Base-by-base conservation (phyloP, 148 eudicot genomes). In the Vaccinium macrocarpon region DNA sequence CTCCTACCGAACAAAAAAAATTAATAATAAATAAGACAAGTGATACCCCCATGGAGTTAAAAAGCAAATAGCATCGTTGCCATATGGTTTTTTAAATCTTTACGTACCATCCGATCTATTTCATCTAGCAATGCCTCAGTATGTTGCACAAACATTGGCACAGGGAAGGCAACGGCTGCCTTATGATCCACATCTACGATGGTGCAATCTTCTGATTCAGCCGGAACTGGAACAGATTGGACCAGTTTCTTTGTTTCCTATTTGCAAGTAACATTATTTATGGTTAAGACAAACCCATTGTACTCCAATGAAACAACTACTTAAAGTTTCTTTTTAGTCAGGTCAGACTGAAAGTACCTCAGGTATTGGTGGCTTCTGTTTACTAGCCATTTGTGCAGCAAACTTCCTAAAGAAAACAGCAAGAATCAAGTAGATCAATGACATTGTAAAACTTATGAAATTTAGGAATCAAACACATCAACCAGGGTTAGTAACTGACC, bases 71-170 rank as follows among this genome's bases (percentile, higher is more conserved):
- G 57, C 38, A 66, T 11, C 75, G 66, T 51, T 81, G 57, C 23
- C 46, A 49, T 50, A 50, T 48, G 66, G 46, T 23, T 15, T 61
- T n/a, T 61, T n/a, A 32, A 62, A 29, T 25, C 5, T 64, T 19
- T 32, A 57, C 14, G 29, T 83, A 94, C 98, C 98, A 93, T 94
- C 50, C 87, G 88, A 86, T 91, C 92, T 32, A 91, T 91, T 83
- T 93, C 95, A 59, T 88, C 92, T 21, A 91, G 90, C 91, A 92
- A 90, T 25, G 92, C 89, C 76, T 91, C 95, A 38, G 97, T 89
- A 74, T 92, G 94, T 82, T 94, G 95, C 87, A 95, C 93, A 87
- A 88, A 90, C 93, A 94, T 94, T 0, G 98, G 96, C 77, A 88
- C 92, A 51, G 90, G 85, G 10, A 82, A 88, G 38, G 89, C 92